Evolutionary conservation across 148 eudicot genomes (phyloP), one percentile per base, ranked within the genome.

Genomic region (Tetragonia tetragonoides): DNA sequence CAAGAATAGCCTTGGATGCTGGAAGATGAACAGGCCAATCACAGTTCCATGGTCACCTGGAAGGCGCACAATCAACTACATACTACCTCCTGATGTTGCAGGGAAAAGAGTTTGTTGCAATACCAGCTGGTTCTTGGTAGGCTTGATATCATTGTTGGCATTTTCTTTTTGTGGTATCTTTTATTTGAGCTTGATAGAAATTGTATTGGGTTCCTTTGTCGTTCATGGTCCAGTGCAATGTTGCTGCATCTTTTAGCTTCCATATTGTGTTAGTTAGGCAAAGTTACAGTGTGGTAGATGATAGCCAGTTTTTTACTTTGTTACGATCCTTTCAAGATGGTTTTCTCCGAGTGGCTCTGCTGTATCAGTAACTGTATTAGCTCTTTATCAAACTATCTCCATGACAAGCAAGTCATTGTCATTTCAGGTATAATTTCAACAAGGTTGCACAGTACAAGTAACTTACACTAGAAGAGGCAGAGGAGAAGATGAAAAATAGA

Each of bases 111-210:
- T 91, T 91, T 87, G 90, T 82, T 79, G 99, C 97, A 37, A 90
- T 91, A 81, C 99, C 99, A 75, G 90, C 97, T 74, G 97, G 97
- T 85, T 92, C 97, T 63, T 95, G 97, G 99, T 92, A 91, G 75
- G 84, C 18, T 68, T 70, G 42, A 24, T 42, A 56, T 20, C 4
- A 16, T n/a, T 66, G 37, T 10, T n/a, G 21, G n/a, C 41, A 72
- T 9, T 20, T 39, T 23, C 47, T 28, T 28, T 28, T 28, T 21
- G 42, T 21, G 16, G 39, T 3, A 61, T 5, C 39, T 3, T 21
- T 49, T 28, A 1, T n/a, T 39, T 21, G 24, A 2, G 21, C 21
- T 5, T 9, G 21, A 4, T 2, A 28, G 34, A 28, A 3, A 5
- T 15, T 60, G 21, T 60, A 57, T 6, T 2, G 64, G 54, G 17